phyloP scores from a whole-genome alignment of 2,329 filamentous ascomycete genomes.

The Stachybotrys chlorohalonatus region DNA sequence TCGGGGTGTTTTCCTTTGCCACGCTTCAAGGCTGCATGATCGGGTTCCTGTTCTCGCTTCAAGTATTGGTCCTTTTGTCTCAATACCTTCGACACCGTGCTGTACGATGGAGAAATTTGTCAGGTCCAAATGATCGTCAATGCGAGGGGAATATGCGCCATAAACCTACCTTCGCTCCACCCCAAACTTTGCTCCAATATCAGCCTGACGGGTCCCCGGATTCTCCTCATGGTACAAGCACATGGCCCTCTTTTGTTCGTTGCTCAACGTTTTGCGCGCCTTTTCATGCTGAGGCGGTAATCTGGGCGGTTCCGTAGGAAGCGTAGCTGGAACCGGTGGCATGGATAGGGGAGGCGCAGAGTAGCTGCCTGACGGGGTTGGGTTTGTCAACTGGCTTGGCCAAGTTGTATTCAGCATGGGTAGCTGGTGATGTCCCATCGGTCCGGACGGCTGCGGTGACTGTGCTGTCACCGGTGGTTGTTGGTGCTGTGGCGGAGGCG shows the following conservation, averaged over 20 bases:
- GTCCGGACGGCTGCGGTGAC: constrained; percentile 3
- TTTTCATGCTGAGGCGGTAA: constrained; percentile 39
- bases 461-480: not conserved
- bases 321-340: constrained; percentile 46
- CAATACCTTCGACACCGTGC: constrained; percentile 97
- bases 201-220: constrained; percentile 85
- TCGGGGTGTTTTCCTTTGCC: constrained; percentile 79
- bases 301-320: constrained; percentile 21
- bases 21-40: constrained; percentile 61
- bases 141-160: not conserved
- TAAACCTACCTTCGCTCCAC: constrained; percentile 84
- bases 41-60: constrained; percentile 66
- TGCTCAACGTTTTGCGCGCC: constrained; percentile 79
- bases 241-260: constrained; percentile 85
- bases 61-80: constrained; percentile 93
- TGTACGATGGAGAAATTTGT: constrained; percentile 27
- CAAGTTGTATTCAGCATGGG: constrained; percentile 66
- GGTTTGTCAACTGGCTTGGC: constrained; percentile 76
- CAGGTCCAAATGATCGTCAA: constrained; percentile 8
- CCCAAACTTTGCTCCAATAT: constrained; percentile 91
- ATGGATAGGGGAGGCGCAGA: constrained; percentile 50
- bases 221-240: constrained; percentile 89
- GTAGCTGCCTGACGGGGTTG: constrained; percentile 43
- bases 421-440: constrained; percentile 49
- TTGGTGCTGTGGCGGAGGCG: constrained; percentile 7